Percentiles rank a stretch among this genome's conserved stretches.
Conservation (phyloP, 179 eudicot genomes). For the Actinidia chinensis region DNA sequence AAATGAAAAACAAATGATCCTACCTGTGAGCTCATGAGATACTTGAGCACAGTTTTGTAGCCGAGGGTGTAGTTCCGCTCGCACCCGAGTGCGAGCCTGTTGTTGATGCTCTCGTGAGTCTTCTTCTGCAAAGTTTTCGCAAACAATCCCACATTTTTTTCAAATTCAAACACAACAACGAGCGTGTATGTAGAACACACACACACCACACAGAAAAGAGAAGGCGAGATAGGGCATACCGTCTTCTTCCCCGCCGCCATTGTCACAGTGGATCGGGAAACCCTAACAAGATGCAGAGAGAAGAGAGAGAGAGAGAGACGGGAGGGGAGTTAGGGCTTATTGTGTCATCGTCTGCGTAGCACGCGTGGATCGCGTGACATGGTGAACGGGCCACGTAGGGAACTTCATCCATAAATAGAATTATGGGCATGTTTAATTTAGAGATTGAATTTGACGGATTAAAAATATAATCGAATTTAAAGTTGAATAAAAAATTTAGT, state of each 20-base stretch:
- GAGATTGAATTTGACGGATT: too few relatives aligned
- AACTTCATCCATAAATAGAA: not conserved
- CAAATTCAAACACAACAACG: not conserved
- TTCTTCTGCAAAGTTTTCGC: conserved; percentile 53
- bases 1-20: not conserved
- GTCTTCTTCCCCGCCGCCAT: conserved; percentile 16
- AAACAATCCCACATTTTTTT: too few relatives aligned
- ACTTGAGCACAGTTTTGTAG: conserved; percentile 80
- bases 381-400: not conserved
- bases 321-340: not conserved
- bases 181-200: too few relatives aligned
- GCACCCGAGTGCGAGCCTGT: conserved; percentile 78
- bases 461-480: too few relatives aligned
- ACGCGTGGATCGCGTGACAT: not conserved
- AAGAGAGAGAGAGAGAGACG: not conserved
- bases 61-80: conserved; percentile 80
- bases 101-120: conserved; percentile 90
- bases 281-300: not conserved
- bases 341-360: not conserved
- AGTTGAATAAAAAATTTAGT: too few relatives aligned
- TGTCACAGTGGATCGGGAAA: not conserved
- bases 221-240: not conserved
- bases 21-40: conserved; percentile 64
- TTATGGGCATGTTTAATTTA: not conserved
- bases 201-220: not conserved